A percentile compares a stretch with the other conserved stretches of the same genome.
phyloP scores from a whole-genome alignment of 768 basidiomycete species.

The Mycena indigotica region DNA sequence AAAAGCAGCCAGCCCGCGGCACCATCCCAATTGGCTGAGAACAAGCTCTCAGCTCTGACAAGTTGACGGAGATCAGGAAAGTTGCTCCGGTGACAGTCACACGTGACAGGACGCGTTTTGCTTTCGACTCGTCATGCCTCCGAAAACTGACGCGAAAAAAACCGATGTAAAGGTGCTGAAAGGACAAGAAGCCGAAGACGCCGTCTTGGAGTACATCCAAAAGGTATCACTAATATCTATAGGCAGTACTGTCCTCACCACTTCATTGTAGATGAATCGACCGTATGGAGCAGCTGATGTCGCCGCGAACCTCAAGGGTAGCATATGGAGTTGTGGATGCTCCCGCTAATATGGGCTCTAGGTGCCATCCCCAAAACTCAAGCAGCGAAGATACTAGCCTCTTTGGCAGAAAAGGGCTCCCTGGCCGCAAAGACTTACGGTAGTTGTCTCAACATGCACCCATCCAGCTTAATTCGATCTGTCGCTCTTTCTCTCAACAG shows the following conservation, averaged over 20 bases:
- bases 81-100: not conserved
- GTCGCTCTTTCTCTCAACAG: constrained; percentile 42
- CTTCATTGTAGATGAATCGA: constrained; percentile 74
- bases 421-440: constrained; percentile 75
- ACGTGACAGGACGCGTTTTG: not conserved
- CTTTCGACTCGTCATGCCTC: constrained; percentile 36
- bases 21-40: too few species aligned
- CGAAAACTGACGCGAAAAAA: constrained; percentile 50
- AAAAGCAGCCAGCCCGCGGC: not conserved
- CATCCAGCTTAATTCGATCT: constrained; percentile 16
- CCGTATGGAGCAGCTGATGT: constrained; percentile 93
- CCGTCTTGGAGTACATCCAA: constrained; percentile 78
- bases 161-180: constrained; percentile 64
- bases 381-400: constrained; percentile 79
- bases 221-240: constrained; percentile 41
- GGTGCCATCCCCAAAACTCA: constrained; percentile 83
- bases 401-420: constrained; percentile 79
- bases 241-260: constrained; percentile 5
- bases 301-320: constrained; percentile 77
- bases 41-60: not conserved
- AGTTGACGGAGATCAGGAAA: not conserved
- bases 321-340: not conserved
- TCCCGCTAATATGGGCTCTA: not conserved
- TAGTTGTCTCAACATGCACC: constrained; percentile 29
- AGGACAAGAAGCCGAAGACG: constrained; percentile 80